These are phyloP conservation scores for Cordyceps cateniannulata DNA, from an alignment of 2,329 filamentous ascomycete species.

Conservation along the genomic window DNA sequence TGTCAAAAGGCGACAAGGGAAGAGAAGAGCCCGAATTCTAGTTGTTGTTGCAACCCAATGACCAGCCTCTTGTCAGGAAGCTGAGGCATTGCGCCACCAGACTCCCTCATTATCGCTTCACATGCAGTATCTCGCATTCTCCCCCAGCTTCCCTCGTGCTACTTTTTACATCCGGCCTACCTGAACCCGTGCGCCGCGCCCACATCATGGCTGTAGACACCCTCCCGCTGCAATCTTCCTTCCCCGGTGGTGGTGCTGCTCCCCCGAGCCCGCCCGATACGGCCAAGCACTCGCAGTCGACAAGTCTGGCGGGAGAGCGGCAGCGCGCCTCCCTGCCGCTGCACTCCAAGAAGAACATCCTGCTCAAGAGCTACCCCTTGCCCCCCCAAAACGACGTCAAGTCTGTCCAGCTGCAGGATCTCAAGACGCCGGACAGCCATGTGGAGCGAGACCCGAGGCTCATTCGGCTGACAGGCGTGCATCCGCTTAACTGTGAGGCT, in stretches of 20 bases:
- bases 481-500: conserved; percentile 87
- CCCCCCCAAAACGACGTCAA: conserved; percentile 3
- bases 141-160: background rate
- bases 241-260: background rate
- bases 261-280: conserved; percentile 1
- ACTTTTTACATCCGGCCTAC: background rate
- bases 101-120: no score
- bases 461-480: conserved; percentile 79
- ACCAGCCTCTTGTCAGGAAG: no score
- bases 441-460: conserved; percentile 73
- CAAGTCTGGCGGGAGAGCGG: conserved; percentile 20
- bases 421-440: conserved; percentile 35
- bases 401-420: conserved; percentile 1
- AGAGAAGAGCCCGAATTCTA: no score
- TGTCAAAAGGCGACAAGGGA: no score
- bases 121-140: background rate
- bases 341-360: background rate
- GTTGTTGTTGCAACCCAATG: background rate
- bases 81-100: background rate
- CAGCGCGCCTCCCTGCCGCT: background rate
- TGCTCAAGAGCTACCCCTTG: conserved; percentile 6
- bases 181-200: background rate
- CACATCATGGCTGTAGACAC: background rate
- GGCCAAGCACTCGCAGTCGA: conserved; percentile 19
- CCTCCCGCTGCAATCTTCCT: background rate